Conservation (phyloP, 2,329 filamentous ascomycete genomes). For the Neofusicoccum cordaticola region DNA sequence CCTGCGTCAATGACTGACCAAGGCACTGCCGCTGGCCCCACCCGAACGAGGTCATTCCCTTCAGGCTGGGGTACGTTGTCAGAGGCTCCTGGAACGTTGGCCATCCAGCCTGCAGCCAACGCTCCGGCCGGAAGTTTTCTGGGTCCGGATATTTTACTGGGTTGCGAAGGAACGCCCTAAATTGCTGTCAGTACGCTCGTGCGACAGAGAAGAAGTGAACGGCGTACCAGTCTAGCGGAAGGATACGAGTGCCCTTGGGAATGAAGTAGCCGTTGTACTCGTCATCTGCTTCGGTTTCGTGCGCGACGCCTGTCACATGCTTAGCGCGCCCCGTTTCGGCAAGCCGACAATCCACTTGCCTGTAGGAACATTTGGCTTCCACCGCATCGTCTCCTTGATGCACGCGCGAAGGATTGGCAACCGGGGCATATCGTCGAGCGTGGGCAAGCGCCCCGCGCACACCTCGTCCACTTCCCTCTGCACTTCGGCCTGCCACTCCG, state of each 20-base stretch:
- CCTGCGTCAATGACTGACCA: slow-evolving; percentile 61
- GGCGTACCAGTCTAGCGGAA: slow-evolving; percentile 20
- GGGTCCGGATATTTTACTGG: slow-evolving; percentile 60
- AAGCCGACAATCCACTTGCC: background rate
- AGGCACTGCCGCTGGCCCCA: slow-evolving; percentile 63
- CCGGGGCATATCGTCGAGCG: slow-evolving; percentile 48
- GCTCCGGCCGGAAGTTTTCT: slow-evolving; percentile 61
- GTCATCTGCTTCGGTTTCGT: slow-evolving; percentile 35
- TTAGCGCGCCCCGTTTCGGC: background rate
- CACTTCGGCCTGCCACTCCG: slow-evolving; percentile 52
- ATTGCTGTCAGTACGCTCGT: background rate
- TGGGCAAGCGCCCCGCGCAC: slow-evolving; percentile 49
- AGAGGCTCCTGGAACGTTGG: slow-evolving; percentile 65
- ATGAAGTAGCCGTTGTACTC: slow-evolving; percentile 38
- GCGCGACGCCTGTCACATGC: slow-evolving; percentile 28
- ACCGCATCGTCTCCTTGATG: slow-evolving; percentile 58
- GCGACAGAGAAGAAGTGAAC: background rate
- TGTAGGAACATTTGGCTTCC: slow-evolving; percentile 55
- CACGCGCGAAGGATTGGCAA: slow-evolving; percentile 56
- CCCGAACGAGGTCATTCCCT: slow-evolving; percentile 63
- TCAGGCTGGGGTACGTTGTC: slow-evolving; percentile 61
- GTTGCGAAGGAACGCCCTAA: slow-evolving; percentile 58
- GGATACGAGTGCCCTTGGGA: slow-evolving; percentile 29
- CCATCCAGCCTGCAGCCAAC: slow-evolving; percentile 61
- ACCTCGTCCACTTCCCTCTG: slow-evolving; percentile 59